These are phyloP conservation scores for Apophysomyces ossiformis DNA, from an alignment of 371 early-diverging fungal genomes.

Conservation along the genomic window DNA sequence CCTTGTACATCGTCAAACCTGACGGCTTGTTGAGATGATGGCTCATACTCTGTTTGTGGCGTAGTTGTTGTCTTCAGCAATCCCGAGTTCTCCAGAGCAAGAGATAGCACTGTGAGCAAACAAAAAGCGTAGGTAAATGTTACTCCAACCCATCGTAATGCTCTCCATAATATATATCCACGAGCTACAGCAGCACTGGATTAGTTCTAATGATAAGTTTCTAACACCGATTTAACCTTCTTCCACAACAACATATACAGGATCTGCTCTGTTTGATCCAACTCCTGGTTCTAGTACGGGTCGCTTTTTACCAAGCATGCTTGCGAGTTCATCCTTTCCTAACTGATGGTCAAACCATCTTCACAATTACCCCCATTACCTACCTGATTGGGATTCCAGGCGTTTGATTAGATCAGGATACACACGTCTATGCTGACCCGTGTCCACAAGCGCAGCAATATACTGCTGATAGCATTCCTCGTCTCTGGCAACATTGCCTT, in stretches of 20 bases:
- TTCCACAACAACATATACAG: slow-evolving; percentile 53
- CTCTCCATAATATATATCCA: slow-evolving; percentile 73
- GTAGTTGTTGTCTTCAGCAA: slow-evolving; percentile 65
- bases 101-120: slow-evolving; percentile 71
- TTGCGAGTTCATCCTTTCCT: slow-evolving; percentile 17
- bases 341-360: too few species aligned
- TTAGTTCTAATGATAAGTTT: slow-evolving; percentile 5
- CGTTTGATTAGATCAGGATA: slow-evolving; percentile 62
- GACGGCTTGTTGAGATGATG: slow-evolving; percentile 69
- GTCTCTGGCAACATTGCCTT: slow-evolving; percentile 59
- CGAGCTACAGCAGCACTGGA: slow-evolving; percentile 40
- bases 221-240: slow-evolving; percentile 28
- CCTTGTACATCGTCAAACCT: slow-evolving; percentile 96
- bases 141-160: slow-evolving; percentile 73
- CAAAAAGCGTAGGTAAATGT: slow-evolving; percentile 81
- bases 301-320: slow-evolving; percentile 14
- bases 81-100: slow-evolving; percentile 80
- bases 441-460: slow-evolving; percentile 63
- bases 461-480: slow-evolving; percentile 66
- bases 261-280: slow-evolving; percentile 37
- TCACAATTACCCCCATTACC: too few species aligned
- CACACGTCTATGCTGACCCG: slow-evolving; percentile 61
- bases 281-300: slow-evolving; percentile 11
- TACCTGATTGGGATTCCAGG: slow-evolving; percentile 47
- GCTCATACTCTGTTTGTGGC: slow-evolving; percentile 72